Evolutionary conservation across 2,329 filamentous ascomycete genomes (phyloP), one percentile per base, ranked within the genome.

Genomic region (Epichloe glyceriae): DNA sequence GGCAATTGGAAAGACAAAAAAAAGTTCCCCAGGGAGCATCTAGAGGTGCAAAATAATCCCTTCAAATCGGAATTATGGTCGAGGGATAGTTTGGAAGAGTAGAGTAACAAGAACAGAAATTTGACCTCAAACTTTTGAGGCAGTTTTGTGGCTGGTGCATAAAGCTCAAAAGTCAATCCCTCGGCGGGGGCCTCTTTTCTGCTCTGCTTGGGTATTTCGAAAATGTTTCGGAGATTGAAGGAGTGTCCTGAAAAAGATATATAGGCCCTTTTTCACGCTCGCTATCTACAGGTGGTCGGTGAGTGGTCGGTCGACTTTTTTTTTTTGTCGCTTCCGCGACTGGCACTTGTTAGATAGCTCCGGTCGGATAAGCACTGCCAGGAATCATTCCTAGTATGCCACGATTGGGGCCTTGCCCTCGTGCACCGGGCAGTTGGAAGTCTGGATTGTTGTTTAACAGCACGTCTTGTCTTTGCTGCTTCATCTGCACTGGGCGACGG

Each of bases 371-470:
- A 17, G 76, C 72, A 54, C 75, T 74, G 40, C 71, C 72, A 5
- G 76, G 76, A 47, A 76, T 70, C 70, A 78, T 73, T 34, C 73
- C 71, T 39, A 65, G 62, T 12, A 62, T 63, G 46, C 59, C 62
- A 22, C 64, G 57, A 45, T 57, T 51, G 20, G 55, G 47, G 45
- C 55, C 53, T 35, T 56, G 44, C 50, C 62, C 62, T 48, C 70
- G 67, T 46, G 59, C 63, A 20, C 68, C 68, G 1, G 82, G 83
- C 30, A 96, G 65, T 56, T 85, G 78, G 68, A 96, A 96, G 65
- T 96, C 89, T 0, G 90, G 89, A 61, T 95, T 95, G 61, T 95
- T 95, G 60, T 83, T 82, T 53, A 95, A 72, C 39, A 95, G 70
- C 47, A 89, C 75, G 57, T 94, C 87, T 57, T 84, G 80, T 53